Percentiles rank a stretch among this genome's conserved stretches.
Conservation (phyloP, 495 filamentous ascomycete genomes). For the Penicillium cinerascens region DNA sequence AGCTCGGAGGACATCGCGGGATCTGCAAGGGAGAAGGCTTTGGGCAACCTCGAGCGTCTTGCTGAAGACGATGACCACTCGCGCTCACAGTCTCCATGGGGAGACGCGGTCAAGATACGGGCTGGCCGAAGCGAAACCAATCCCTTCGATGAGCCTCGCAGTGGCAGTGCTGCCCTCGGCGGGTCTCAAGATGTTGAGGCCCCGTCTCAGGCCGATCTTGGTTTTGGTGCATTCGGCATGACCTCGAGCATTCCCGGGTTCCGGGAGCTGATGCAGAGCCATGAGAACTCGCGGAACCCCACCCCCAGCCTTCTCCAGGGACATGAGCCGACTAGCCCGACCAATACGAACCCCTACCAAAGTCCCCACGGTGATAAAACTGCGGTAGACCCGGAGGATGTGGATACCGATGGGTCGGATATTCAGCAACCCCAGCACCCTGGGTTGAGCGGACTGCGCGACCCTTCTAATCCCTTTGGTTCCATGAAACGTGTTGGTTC, state of each 20-base stretch:
- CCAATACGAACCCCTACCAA: conserved; percentile 95
- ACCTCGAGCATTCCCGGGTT: conserved; percentile 64
- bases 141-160: conserved; percentile 66
- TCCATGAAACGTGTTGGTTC: conserved; percentile 47
- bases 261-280: conserved; percentile 58
- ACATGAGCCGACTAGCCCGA: conserved; percentile 78
- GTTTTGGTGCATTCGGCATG: conserved; percentile 74
- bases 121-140: conserved; percentile 71
- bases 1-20: conserved; percentile 60
- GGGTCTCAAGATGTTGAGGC: conserved; percentile 73
- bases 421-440: conserved; percentile 54
- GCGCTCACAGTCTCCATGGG: conserved; percentile 52
- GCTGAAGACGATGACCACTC: conserved; percentile 46
- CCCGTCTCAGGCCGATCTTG: conserved; percentile 47
- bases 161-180: conserved; percentile 76
- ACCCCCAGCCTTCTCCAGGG: conserved; percentile 53
- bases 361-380: conserved; percentile 81
- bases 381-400: conserved; percentile 56
- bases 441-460: conserved; percentile 52
- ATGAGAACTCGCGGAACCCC: conserved; percentile 56
- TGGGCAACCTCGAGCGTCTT: conserved; percentile 52
- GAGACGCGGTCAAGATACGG: conserved; percentile 47
- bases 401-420: conserved; percentile 57
- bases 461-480: conserved; percentile 48
- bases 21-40: conserved; percentile 51